Evolutionary conservation across 352 stramenopile genomes (phyloP).

Genomic region (Globisporangium splendens): DNA sequence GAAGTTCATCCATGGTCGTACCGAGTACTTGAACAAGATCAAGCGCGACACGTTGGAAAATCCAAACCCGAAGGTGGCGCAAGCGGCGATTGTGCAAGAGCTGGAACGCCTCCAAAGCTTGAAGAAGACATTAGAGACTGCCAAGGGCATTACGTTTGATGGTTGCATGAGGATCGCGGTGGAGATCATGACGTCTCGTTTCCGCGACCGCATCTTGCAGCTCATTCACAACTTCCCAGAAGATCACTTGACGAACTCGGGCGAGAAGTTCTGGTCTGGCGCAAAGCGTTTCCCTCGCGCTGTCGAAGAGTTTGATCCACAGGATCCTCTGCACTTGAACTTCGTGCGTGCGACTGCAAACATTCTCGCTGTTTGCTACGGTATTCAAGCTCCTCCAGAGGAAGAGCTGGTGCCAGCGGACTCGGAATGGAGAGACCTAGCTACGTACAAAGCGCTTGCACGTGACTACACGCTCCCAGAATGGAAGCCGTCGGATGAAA

Average conservation of each 20-base stretch:
- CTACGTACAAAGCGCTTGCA: constrained; percentile 58
- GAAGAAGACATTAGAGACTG: constrained; percentile 49
- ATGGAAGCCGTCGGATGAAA: constrained; percentile 76
- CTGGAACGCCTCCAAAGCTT: constrained; percentile 64
- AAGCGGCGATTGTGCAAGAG: constrained; percentile 68
- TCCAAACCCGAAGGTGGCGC: constrained; percentile 61
- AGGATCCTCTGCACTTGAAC: constrained; percentile 68
- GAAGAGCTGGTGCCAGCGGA: constrained; percentile 68
- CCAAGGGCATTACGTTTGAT: constrained; percentile 57
- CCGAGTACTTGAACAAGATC: constrained; percentile 73
- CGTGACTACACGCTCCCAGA: constrained; percentile 33
- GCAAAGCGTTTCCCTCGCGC: constrained; percentile 81
- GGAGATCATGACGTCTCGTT: constrained; percentile 71
- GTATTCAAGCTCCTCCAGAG: constrained; percentile 66
- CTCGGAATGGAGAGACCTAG: constrained; percentile 74
- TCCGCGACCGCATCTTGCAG: constrained; percentile 89
- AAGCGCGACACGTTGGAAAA: constrained; percentile 69
- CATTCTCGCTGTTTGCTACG: constrained; percentile 77
- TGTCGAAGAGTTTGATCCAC: constrained; percentile 53
- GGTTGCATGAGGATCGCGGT: constrained; percentile 70
- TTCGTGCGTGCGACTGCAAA: constrained; percentile 80
- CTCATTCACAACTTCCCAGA: constrained; percentile 83
- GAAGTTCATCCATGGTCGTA: constrained; percentile 78
- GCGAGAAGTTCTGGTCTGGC: constrained; percentile 83
- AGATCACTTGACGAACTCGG: constrained; percentile 78